Evolutionary conservation across 345 rosid genomes (phyloP).

Genomic region (Anacardium occidentale): DNA sequence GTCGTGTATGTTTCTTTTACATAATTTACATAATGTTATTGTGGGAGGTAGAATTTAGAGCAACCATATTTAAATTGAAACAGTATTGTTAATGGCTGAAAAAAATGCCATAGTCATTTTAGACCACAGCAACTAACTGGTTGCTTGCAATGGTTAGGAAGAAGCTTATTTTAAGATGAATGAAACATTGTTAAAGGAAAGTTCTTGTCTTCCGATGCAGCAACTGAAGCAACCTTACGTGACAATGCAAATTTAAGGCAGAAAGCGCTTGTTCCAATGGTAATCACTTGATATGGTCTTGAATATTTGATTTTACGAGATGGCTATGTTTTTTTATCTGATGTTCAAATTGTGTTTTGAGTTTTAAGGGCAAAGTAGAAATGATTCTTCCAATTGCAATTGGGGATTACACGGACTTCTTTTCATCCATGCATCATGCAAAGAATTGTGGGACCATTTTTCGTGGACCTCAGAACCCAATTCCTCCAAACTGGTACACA

Average conservation of each 20-base stretch:
- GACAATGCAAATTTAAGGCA: constrained; percentile 61
- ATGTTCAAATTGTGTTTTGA: constrained; percentile 14
- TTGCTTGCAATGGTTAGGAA: too few species aligned
- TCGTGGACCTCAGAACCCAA: constrained; percentile 79
- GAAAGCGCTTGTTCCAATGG: constrained; percentile 70
- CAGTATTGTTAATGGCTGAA: background rate
- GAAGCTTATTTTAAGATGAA: background rate
- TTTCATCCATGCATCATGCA: constrained; percentile 89
- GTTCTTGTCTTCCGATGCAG: constrained; percentile 45
- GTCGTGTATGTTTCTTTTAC: constrained; percentile 52
- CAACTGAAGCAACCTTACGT: constrained; percentile 60
- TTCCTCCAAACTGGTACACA: constrained; percentile 66
- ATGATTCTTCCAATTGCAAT: constrained; percentile 82
- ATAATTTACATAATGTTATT: background rate
- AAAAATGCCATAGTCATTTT: background rate
- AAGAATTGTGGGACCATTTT: constrained; percentile 89
- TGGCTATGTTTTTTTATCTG: constrained; percentile 6
- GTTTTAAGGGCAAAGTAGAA: constrained; percentile 64
- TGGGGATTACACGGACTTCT: constrained; percentile 97
- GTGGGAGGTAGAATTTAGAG: background rate
- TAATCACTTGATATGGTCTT: constrained; percentile 21
- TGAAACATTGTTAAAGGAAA: constrained; percentile 1
- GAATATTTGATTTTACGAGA: constrained; percentile 6
- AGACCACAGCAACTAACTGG: too few species aligned
- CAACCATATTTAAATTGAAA: background rate